Evolutionary conservation across 148 eudicot species (phyloP).

Genomic region (Gaultheria prostrata): DNA sequence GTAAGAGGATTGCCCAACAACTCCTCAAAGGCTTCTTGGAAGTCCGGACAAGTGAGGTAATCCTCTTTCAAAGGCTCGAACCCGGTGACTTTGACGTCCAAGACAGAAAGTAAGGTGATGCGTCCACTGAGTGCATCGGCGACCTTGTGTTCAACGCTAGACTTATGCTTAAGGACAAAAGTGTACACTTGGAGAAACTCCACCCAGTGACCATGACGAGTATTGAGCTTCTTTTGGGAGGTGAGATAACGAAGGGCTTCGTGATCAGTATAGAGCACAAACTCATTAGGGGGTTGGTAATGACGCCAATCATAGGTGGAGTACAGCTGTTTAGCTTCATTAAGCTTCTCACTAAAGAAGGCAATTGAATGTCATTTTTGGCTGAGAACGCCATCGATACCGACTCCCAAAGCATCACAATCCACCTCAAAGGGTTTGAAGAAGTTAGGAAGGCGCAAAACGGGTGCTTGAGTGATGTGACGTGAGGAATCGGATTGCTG

Average conservation of each 20-base stretch:
- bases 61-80: not conserved
- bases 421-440: not conserved
- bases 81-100: not conserved
- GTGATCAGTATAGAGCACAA: not conserved
- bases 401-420: not conserved
- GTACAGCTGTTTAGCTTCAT: not conserved
- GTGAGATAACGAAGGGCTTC: not conserved
- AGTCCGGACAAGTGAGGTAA: not conserved
- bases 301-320: not conserved
- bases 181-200: not conserved
- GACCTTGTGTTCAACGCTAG: not conserved
- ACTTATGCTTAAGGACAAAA: not conserved
- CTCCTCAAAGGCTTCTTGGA: no score
- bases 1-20: no score
- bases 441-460: not conserved
- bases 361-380: not conserved
- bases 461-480: not conserved
- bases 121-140: not conserved
- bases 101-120: not conserved
- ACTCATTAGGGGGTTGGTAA: not conserved
- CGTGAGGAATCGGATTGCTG: no score
- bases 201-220: not conserved
- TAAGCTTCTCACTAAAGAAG: not conserved
- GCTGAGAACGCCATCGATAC: not conserved
- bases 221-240: not conserved